phyloP scores from a whole-genome alignment of 1,139 yeast genomes.

The Geotrichum aggregatum region DNA sequence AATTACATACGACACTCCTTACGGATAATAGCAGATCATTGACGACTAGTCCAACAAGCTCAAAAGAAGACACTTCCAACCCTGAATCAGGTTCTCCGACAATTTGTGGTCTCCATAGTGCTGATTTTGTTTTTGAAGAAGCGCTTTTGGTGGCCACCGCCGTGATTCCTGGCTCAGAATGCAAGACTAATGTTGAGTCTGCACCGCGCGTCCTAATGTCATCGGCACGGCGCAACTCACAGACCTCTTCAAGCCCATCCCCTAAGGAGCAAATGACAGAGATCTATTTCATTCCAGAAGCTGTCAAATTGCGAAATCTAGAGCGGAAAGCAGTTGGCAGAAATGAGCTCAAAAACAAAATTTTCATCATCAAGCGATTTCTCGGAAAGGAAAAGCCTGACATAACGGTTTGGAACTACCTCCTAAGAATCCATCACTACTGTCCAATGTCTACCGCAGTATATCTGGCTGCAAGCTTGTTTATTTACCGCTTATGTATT shows the following conservation, averaged over 20 bases:
- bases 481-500: constrained; percentile 38
- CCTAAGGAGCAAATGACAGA: not conserved
- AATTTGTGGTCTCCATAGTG: not conserved
- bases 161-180: not conserved
- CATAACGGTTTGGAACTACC: constrained; percentile 37
- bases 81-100: not conserved
- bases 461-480: constrained; percentile 41
- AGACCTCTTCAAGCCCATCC: not conserved
- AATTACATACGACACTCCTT: no score
- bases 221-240: no score
- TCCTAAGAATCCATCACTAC: constrained; percentile 43
- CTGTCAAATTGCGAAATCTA: constrained; percentile 2
- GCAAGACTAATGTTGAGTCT: not conserved
- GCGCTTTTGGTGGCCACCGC: constrained; percentile 9
- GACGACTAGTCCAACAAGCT: no score
- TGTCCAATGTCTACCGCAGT: constrained; percentile 46
- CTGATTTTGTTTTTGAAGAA: constrained; percentile 2
- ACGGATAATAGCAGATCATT: no score
- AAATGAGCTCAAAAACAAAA: not conserved
- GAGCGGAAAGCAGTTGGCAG: constrained; percentile 4
- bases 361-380: constrained; percentile 1
- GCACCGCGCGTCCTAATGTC: not conserved
- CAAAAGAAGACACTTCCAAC: no score
- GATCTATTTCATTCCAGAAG: not conserved
- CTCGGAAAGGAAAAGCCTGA: constrained; percentile 4